Evolutionary conservation across 306 rosid species (phyloP).

Genomic region (Dalbergia oliveri): DNA sequence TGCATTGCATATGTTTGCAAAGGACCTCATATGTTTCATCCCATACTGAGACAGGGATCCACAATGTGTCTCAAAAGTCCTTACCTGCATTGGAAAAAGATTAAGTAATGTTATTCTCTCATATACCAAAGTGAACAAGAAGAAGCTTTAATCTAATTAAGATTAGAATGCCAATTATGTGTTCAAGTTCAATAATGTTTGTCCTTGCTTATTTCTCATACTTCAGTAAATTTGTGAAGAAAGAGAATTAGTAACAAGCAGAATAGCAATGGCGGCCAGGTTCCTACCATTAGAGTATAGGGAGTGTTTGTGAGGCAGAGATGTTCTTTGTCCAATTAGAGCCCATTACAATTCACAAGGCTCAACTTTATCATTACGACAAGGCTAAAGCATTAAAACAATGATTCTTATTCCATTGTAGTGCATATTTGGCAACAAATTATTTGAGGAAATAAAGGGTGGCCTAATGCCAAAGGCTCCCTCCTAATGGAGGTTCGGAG

Average conservation of each 20-base stretch:
- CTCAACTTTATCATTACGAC: conserved; percentile 2
- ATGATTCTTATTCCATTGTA: background rate
- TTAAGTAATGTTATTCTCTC: background rate
- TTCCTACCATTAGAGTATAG: too few relatives aligned
- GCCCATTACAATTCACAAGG: background rate
- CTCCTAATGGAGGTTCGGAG: too few relatives aligned
- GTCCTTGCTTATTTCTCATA: background rate
- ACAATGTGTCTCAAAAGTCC: conserved; percentile 87
- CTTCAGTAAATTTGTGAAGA: background rate
- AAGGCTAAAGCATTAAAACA: background rate
- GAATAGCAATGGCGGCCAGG: too few relatives aligned
- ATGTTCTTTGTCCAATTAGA: background rate
- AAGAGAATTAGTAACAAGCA: background rate
- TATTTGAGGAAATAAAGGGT: too few relatives aligned
- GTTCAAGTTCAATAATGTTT: conserved; percentile 9
- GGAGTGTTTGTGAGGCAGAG: background rate
- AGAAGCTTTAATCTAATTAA: background rate
- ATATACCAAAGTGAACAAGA: conserved; percentile 27
- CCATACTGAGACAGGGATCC: conserved; percentile 97
- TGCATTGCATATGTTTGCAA: conserved; percentile 92
- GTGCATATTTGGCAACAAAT: too few relatives aligned
- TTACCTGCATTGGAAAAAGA: conserved; percentile 62
- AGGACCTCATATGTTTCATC: conserved; percentile 94
- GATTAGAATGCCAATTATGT: background rate
- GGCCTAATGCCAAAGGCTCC: too few relatives aligned